Evolutionary conservation across 768 basidiomycete species (phyloP), one percentile per base, ranked within the genome.

Genomic region (Rubroboletus pulcherrimus): DNA sequence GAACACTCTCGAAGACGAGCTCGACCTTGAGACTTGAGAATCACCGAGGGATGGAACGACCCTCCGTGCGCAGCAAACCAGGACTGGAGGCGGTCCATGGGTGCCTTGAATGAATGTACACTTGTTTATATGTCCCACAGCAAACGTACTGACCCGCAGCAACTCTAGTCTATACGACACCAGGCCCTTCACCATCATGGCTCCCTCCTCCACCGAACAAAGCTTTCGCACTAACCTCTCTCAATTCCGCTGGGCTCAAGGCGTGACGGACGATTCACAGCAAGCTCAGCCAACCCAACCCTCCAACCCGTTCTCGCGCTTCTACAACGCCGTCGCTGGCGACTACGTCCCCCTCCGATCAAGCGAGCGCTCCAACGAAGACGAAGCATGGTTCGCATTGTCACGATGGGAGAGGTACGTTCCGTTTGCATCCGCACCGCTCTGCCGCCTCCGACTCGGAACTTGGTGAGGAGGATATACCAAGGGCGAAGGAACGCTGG

Each of bases 371-470:
- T 87, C 88, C 31, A 93, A 93, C 71, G 95, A 99, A 70, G 96
- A 98, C 63, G 93, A 98, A 66, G 95, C 96, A 3, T 96, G 89
- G 81, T 92, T 97, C 72, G 88, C 90, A 41, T 74, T 95, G 38
- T 89, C 89, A 51, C 80, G 94, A 72, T 98, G 96, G 96, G 96
- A 98, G 70, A 80, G 95, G 89, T 88, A 21, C 38, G 54, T 61
- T 2, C n/a, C 8, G 19, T 21, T 50, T 30, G 7, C 26, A 19
- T 29, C 14, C 26, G 2, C 4, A 49, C 17, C 17, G 4, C 1
- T 21, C 12, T 4, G n/a, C 31, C 9, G 3, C 35, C 15, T 38
- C 48, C 24, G 11, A n/a, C 48, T 29, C 24, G 49, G 35, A 14
- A n/a, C 21, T 33, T 10, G 21, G 21, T 21, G 45, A 47, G 1